Conservation (phyloP, 1,139 yeast genomes). For the Schwanniomyces etchellsii region DNA sequence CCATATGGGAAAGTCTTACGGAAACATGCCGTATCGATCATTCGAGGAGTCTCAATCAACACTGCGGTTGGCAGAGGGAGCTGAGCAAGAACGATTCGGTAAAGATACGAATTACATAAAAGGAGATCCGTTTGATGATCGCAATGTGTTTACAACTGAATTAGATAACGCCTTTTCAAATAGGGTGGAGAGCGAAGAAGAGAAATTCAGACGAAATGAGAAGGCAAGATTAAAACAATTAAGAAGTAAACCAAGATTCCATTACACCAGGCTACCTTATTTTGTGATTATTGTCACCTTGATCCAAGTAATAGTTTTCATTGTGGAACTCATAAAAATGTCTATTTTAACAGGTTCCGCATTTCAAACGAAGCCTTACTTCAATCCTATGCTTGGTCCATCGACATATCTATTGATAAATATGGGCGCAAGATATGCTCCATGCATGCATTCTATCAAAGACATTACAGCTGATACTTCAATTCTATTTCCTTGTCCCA, state of each 20-base stretch:
- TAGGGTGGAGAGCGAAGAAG: slow-evolving; percentile 14
- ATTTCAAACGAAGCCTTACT: slow-evolving; percentile 64
- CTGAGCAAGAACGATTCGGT: no score
- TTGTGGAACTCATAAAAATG: slow-evolving; percentile 64
- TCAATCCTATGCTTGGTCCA: slow-evolving; percentile 83
- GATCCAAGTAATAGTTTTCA: slow-evolving; percentile 55
- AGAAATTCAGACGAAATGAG: slow-evolving; percentile 18
- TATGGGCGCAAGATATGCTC: slow-evolving; percentile 69
- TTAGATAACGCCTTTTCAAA: no score
- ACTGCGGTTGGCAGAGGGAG: no score
- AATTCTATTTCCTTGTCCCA: slow-evolving; percentile 62
- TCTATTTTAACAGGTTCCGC: slow-evolving; percentile 59
- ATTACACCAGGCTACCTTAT: slow-evolving; percentile 41
- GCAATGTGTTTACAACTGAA: no score
- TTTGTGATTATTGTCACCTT: slow-evolving; percentile 42
- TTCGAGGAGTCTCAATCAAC: no score
- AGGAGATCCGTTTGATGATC: no score
- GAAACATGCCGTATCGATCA: no score
- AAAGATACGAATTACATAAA: no score
- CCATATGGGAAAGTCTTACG: no score
- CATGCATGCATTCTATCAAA: slow-evolving; percentile 58
- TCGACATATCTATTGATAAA: slow-evolving; percentile 60
- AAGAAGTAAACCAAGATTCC: slow-evolving; percentile 32
- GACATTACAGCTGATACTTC: slow-evolving; percentile 46
- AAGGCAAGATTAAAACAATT: slow-evolving; percentile 21